phyloP scores from a whole-genome alignment of 2,329 filamentous ascomycete species.

The Trichophyton benhamiae region DNA sequence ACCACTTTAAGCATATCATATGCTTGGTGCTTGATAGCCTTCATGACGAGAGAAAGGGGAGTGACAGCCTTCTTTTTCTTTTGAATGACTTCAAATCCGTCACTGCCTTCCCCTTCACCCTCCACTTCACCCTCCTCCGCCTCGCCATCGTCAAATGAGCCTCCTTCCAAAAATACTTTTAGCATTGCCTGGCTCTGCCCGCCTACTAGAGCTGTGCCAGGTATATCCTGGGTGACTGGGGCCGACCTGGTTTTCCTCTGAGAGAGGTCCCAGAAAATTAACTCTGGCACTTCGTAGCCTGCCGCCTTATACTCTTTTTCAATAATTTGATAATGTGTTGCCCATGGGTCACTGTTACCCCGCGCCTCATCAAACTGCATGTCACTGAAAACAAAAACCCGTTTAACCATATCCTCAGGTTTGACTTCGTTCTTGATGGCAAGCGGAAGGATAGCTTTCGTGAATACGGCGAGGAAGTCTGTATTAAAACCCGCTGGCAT shows the following conservation, averaged over 20 bases:
- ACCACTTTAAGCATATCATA: conserved; percentile 46
- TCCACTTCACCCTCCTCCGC: conserved; percentile 21
- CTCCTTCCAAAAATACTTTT: conserved; percentile 45
- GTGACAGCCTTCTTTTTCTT: conserved; percentile 26
- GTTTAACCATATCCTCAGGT: conserved; percentile 49
- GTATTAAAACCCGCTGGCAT: conserved; percentile 36
- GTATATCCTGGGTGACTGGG: conserved; percentile 10
- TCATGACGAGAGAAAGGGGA: conserved; percentile 30
- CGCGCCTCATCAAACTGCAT: conserved; percentile 45
- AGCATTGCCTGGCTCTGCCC: conserved; percentile 38
- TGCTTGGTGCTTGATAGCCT: conserved; percentile 42
- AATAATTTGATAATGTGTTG: conserved; percentile 41
- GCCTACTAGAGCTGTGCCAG: conserved; percentile 11
- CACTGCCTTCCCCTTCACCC: conserved; percentile 12
- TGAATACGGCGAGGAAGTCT: conserved; percentile 45
- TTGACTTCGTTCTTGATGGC: conserved; percentile 39
- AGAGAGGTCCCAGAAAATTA: conserved; percentile 28
- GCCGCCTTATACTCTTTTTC: conserved; percentile 33
- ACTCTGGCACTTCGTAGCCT: conserved; percentile 47
- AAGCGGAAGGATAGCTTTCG: conserved; percentile 43
- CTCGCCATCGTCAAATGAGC: conserved; percentile 20
- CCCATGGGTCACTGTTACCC: conserved; percentile 23
- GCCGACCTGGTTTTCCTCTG: not conserved
- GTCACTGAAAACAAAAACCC: conserved; percentile 48
- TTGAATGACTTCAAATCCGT: conserved; percentile 13